Evolutionary conservation across 495 filamentous ascomycete species (phyloP).

Genomic region (Niebla homalea): DNA sequence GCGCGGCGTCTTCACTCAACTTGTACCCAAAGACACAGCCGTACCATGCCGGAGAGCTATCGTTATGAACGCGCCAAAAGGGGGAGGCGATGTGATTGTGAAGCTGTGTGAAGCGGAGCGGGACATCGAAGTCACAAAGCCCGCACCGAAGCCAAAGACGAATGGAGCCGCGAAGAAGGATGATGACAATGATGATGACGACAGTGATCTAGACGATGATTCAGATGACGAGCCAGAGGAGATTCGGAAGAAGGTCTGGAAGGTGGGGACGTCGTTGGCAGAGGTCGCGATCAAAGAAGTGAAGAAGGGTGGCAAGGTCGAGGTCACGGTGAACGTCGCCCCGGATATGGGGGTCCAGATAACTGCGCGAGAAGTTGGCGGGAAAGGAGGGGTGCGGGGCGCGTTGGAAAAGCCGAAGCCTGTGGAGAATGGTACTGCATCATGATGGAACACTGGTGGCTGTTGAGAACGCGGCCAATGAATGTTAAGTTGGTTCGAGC

Average conservation of each 20-base stretch:
- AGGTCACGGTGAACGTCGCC: conserved; percentile 78
- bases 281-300: conserved; percentile 72
- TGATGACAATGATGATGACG: conserved; percentile 44
- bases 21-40: conserved; percentile 75
- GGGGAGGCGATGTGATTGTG: conserved; percentile 75
- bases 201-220: conserved; percentile 49
- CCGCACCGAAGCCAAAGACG: conserved; percentile 52
- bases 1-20: conserved; percentile 55
- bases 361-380: conserved; percentile 72
- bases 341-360: conserved; percentile 65
- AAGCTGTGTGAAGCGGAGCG: conserved; percentile 74
- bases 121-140: conserved; percentile 81
- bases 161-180: conserved; percentile 36
- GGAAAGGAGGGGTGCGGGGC: conserved; percentile 72
- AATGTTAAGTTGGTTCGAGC: too few species aligned
- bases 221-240: conserved; percentile 82
- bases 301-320: conserved; percentile 81
- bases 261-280: conserved; percentile 68
- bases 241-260: conserved; percentile 81
- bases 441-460: too few species aligned
- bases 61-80: conserved; percentile 56
- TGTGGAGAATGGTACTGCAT: conserved; percentile 30
- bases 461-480: too few species aligned
- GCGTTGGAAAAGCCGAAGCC: conserved; percentile 36
- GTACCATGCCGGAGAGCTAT: conserved; percentile 76